Evolutionary conservation across 768 basidiomycete genomes (phyloP).

Genomic region (Hygrophoropsis aurantiaca): DNA sequence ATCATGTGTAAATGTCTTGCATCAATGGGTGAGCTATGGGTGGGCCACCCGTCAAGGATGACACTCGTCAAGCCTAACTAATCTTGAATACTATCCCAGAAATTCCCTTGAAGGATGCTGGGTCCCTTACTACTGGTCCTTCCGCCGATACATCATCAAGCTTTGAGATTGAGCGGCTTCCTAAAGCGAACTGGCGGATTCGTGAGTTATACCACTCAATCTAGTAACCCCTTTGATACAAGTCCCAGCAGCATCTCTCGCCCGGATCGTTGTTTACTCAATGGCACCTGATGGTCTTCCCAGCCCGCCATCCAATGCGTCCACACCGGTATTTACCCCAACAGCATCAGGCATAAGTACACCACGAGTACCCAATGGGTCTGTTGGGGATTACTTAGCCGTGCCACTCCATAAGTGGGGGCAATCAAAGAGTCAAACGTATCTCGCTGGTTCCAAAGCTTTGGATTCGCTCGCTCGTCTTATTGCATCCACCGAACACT

Average conservation of each 20-base stretch:
- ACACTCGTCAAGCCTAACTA: not conserved
- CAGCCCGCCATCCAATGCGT: conserved; percentile 55
- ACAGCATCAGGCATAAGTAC: conserved; percentile 58
- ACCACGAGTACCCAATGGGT: conserved; percentile 46
- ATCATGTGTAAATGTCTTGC: conserved; percentile 88
- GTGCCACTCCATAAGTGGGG: conserved; percentile 52
- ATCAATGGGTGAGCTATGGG: conserved; percentile 81
- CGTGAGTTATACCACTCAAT: conserved; percentile 39
- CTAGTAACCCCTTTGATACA: conserved; percentile 8
- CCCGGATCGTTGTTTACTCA: conserved; percentile 85
- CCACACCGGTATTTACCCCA: conserved; percentile 78
- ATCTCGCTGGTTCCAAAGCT: conserved; percentile 82
- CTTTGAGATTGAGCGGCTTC: conserved; percentile 72
- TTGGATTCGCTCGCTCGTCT: conserved; percentile 83
- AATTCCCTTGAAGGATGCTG: conserved; percentile 70
- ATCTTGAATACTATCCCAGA: conserved; percentile 37
- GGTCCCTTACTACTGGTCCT: conserved; percentile 74
- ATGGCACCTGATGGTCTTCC: conserved; percentile 70
- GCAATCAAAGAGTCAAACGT: conserved; percentile 46
- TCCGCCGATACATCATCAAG: conserved; percentile 71
- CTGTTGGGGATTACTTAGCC: conserved; percentile 57
- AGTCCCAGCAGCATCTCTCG: conserved; percentile 61
- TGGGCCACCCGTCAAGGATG: conserved; percentile 32
- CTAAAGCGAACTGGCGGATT: conserved; percentile 74
- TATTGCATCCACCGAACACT: conserved; percentile 84